These are phyloP conservation scores for Colletotrichum neosansevieriae DNA, from an alignment of 2,329 filamentous ascomycete species.

Conservation along the genomic window DNA sequence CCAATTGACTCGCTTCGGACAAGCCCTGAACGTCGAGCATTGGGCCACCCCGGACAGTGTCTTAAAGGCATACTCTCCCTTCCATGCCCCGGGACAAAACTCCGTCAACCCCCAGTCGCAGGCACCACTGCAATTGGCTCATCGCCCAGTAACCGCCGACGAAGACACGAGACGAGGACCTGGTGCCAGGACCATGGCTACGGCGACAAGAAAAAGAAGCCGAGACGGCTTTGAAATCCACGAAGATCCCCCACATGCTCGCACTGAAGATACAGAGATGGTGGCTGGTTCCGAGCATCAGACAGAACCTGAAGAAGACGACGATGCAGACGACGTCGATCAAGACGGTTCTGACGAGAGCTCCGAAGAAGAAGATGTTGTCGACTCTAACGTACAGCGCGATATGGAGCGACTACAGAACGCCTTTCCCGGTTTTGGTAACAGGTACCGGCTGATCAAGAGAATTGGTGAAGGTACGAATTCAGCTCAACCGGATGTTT, in stretches of 20 bases:
- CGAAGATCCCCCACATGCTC: constrained; percentile 56
- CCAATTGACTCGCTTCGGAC: constrained; percentile 38
- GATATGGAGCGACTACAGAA: constrained; percentile 90
- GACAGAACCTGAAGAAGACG: constrained; percentile 53
- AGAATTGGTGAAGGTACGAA: constrained; percentile 92
- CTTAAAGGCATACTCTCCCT: constrained; percentile 33
- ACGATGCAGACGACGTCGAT: constrained; percentile 51
- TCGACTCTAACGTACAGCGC: constrained; percentile 78
- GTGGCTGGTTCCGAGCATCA: constrained; percentile 57
- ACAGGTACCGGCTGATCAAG: constrained; percentile 91
- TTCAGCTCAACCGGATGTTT: constrained; percentile 35
- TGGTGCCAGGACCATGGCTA: constrained; percentile 28
- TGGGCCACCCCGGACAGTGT: constrained; percentile 35
- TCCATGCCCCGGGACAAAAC: constrained; percentile 27
- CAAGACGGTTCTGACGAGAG: constrained; percentile 59
- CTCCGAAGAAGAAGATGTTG: constrained; percentile 70
- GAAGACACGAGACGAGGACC: constrained; percentile 4
- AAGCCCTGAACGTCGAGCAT: constrained; percentile 37
- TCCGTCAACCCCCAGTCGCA: constrained; percentile 3
- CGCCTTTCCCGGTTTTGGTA: constrained; percentile 85
- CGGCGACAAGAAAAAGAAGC: constrained; percentile 42
- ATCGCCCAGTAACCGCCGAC: constrained; percentile 34
- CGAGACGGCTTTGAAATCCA: constrained; percentile 61
- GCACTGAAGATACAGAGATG: constrained; percentile 63
- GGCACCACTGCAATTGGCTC: constrained; percentile 31